These are phyloP conservation scores for Ophiosphaerella narmari DNA, from an alignment of 2,329 filamentous ascomycete genomes.

Conservation along the genomic window DNA sequence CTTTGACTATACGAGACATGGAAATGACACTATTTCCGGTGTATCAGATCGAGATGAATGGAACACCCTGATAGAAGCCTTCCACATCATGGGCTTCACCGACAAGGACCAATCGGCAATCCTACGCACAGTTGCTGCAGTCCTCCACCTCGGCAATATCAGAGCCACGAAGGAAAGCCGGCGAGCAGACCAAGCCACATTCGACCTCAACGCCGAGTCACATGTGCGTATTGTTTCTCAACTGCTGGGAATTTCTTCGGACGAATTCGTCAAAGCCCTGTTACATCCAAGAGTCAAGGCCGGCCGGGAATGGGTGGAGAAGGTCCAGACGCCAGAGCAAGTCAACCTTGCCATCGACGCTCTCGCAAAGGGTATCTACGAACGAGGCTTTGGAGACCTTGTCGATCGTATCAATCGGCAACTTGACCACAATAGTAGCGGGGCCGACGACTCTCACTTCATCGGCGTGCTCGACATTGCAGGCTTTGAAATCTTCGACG, in stretches of 20 bases:
- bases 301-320: constrained; percentile 97
- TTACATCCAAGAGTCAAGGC: constrained; percentile 94
- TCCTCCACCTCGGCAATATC: constrained; percentile 92
- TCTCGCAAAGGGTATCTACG: constrained; percentile 95
- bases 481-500: constrained; percentile 98
- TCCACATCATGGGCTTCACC: constrained; percentile 90
- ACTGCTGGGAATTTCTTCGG: constrained; percentile 80
- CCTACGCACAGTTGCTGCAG: constrained; percentile 83
- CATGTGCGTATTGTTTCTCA: constrained; percentile 80
- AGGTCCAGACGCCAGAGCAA: constrained; percentile 96
- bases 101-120: constrained; percentile 83
- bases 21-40: constrained; percentile 88
- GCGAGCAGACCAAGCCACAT: constrained; percentile 84
- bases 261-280: constrained; percentile 85
- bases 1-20: constrained; percentile 88
- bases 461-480: constrained; percentile 99
- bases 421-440: constrained; percentile 82
- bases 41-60: constrained; percentile 92
- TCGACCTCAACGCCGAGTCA: constrained; percentile 74
- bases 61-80: constrained; percentile 87
- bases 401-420: constrained; percentile 91
- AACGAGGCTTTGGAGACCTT: constrained; percentile 90
- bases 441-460: constrained; percentile 87
- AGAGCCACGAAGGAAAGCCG: constrained; percentile 87
- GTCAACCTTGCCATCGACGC: constrained; percentile 89